Conservation (phyloP, 495 filamentous ascomycete genomes). For the Trichoderma reesei region DNA sequence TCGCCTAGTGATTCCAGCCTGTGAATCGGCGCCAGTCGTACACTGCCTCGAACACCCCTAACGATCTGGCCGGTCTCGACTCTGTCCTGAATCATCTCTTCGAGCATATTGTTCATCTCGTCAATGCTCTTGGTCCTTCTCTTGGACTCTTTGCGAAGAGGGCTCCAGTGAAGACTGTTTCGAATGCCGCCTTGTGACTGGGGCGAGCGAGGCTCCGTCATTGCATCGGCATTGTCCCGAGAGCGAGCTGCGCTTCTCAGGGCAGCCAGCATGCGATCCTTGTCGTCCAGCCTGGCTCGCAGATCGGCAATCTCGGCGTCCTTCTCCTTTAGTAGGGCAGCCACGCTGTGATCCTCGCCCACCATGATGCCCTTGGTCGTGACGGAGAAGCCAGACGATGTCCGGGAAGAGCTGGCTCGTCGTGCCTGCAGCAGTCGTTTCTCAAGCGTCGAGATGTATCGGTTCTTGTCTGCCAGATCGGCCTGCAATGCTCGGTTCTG, state of each 20-base stretch:
- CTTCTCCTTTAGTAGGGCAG: slow-evolving; percentile 68
- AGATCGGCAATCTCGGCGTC: slow-evolving; percentile 91
- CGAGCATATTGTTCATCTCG: slow-evolving; percentile 81
- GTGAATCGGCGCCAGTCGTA: slow-evolving; percentile 33
- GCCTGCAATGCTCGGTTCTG: slow-evolving; percentile 84
- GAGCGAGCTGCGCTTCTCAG: slow-evolving; percentile 80
- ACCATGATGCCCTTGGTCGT: slow-evolving; percentile 49
- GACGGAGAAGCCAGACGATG: slow-evolving; percentile 57
- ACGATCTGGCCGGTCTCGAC: slow-evolving; percentile 60
- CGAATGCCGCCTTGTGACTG: slow-evolving; percentile 23
- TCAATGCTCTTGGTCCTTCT: slow-evolving; percentile 64
- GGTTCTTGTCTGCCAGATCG: slow-evolving; percentile 90
- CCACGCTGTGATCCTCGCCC: slow-evolving; percentile 58
- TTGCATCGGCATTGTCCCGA: slow-evolving; percentile 65
- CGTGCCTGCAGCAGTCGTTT: slow-evolving; percentile 85
- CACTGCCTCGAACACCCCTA: slow-evolving; percentile 47
- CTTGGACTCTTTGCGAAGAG: slow-evolving; percentile 9
- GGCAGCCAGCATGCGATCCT: slow-evolving; percentile 85
- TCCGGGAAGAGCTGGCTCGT: slow-evolving; percentile 77
- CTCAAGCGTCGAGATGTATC: slow-evolving; percentile 90
- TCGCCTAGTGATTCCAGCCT: slow-evolving; percentile 19
- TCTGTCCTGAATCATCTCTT: slow-evolving; percentile 88
- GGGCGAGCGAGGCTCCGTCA: slow-evolving; percentile 17
- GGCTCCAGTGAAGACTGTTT: slow-evolving; percentile 15
- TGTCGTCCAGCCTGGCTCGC: slow-evolving; percentile 83